These are phyloP conservation scores for Coemansia sp. DNA, from an alignment of 192 early-diverging fungal genomes.

Conservation along the genomic window DNA sequence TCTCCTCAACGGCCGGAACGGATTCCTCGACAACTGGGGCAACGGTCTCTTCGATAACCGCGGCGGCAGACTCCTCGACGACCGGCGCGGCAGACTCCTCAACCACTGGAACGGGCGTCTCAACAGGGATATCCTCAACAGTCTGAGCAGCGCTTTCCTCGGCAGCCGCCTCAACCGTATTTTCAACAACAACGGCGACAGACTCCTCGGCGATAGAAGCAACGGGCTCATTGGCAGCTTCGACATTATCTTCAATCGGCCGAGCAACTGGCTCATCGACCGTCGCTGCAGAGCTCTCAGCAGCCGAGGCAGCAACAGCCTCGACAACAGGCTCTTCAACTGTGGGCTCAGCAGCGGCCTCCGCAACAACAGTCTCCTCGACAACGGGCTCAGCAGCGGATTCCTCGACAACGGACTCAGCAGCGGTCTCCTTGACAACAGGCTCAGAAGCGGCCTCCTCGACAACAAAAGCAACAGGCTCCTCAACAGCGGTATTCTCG, in stretches of 20 bases:
- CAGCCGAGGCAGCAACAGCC: background rate
- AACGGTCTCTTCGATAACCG: background rate
- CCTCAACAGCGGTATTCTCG: background rate
- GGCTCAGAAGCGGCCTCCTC: background rate
- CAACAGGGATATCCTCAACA: background rate
- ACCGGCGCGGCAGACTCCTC: background rate
- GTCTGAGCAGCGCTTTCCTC: background rate
- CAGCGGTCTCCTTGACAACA: background rate
- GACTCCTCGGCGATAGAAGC: background rate
- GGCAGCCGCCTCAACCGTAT: background rate
- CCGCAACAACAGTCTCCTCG: background rate
- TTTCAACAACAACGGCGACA: background rate
- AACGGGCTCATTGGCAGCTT: background rate
- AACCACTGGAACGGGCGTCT: slow-evolving; percentile 1
- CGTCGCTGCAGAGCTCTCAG: background rate
- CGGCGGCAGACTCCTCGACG: slow-evolving; percentile 8
- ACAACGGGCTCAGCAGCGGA: background rate
- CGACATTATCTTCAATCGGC: background rate
- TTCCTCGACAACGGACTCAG: slow-evolving; percentile 1
- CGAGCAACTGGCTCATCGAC: background rate
- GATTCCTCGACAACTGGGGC: slow-evolving; percentile 6
- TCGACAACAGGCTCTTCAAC: background rate
- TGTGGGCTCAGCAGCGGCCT: background rate
- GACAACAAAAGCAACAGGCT: background rate
- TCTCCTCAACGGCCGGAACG: background rate